Evolutionary conservation across 169 alveolate species (phyloP), one percentile per base, ranked within the genome.

Genomic region (Theileria orientalis): DNA sequence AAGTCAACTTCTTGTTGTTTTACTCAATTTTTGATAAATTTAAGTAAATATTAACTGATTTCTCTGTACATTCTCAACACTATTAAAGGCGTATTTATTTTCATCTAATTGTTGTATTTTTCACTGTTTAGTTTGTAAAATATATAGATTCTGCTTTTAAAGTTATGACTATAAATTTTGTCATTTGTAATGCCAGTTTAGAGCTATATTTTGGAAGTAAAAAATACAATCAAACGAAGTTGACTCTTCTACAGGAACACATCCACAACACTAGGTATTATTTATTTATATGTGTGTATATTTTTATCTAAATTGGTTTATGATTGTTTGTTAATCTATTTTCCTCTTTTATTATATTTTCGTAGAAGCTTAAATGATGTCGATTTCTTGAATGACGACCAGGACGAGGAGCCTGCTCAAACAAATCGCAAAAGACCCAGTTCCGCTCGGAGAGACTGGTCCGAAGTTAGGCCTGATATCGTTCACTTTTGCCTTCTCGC

Each of bases 401-500:
- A 37, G 16, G 9, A 37, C 9, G 9, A 37, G 44, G 44, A 37
- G 5, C 9, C 44, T 9, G 9, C 16, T 37, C 44, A 5, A 7
- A 5, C 9, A 37, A 37, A 37, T 9, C 44, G 9, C 44, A 5
- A 37, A 37, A 5, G 16, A 37, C 9, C 44, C 9, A 37, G 44
- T 5, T 9, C 9, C 9, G 9, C 16, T 37, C 5, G 9, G 27
- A 74, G 83, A 46, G 67, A 70, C 60, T 64, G 87, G 72, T 56
- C 71, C 59, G 83, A 79, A 23, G 70, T 61, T 41, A 59, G 87
- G 3, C 86, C 86, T 8, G 86, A 77, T 52, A 64, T 85, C 23
- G 70, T 89, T 41, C 89, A 83, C 56, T 89, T 84, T 63, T 83
- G 92, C 35, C 71, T 89, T 30, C 75, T 89, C 47, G 62, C 88